Percentiles rank a stretch among this genome's conserved stretches.
Evolutionary conservation across 257 asterid species (phyloP).

Genomic region (Schizonepeta tenuifolia): DNA sequence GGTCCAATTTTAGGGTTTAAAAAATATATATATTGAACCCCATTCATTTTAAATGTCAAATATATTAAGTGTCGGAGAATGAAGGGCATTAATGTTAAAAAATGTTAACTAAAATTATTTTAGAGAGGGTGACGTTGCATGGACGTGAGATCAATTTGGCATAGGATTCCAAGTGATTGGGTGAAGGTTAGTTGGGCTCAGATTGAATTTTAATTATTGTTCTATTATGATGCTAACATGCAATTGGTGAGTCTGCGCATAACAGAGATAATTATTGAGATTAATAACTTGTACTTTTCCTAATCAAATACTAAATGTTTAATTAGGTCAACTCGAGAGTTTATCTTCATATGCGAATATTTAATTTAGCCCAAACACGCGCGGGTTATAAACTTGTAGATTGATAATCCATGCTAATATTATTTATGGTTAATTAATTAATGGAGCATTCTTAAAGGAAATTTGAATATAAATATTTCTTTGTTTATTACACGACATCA

Average conservation of each 20-base stretch:
- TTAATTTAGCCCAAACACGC: not conserved
- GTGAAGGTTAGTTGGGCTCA: conserved; percentile 48
- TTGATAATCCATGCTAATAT: not conserved
- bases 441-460: too few species aligned
- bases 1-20: too few species aligned
- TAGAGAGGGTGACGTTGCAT: conserved; percentile 25
- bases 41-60: not conserved
- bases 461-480: too few species aligned
- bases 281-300: too few species aligned
- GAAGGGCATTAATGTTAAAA: not conserved
- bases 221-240: conserved; percentile 22
- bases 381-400: not conserved
- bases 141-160: conserved; percentile 34
- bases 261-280: conserved; percentile 4
- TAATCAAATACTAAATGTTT: conserved; percentile 20
- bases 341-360: not conserved
- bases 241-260: conserved; percentile 20
- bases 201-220: conserved; percentile 21
- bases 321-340: conserved; percentile 36
- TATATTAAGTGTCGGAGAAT: not conserved
- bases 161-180: conserved; percentile 53
- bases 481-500: too few species aligned
- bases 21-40: too few species aligned
- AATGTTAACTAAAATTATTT: not conserved
- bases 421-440: too few species aligned